Evolutionary conservation across 179 eudicot species (phyloP), one percentile per base, ranked within the genome.

Genomic region (Patellifolia procumbens): DNA sequence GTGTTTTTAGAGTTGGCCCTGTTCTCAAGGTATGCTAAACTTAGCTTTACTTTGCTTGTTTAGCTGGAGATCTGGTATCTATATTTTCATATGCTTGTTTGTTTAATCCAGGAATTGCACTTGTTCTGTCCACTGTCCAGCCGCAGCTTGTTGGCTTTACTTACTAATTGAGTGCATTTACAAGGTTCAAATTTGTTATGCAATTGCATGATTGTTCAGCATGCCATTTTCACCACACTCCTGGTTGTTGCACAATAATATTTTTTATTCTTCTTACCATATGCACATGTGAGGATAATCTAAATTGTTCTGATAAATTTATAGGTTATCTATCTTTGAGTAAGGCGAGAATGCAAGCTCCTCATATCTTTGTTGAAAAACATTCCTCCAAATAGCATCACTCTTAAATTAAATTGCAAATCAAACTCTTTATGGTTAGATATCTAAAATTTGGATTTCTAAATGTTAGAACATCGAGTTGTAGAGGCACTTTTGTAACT

Each of bases 1-100:
- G 99, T 7, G 83, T 69, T 67, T 90, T 92, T 75, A 88, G 71
- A 78, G 91, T 95, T 32, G 97, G 99, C 52, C 85, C 87, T 64
- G 68, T 87, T 32, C 86, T 90, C 60, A 85, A 90, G 99, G 99
- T 95, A 86, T 51, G 75, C 74, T 59, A 37, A 55, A 28, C 51
- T 63, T 70, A 48, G 28, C 73, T 17, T 28, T 69, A 17, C 26
- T 29, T 19, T 69, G 42, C 17, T 69, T 69, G 29, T 43, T n/a
- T 45, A 15, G 55, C 37, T 31, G 26, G 56, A 48, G 0, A 29
- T 68, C 28, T 15, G 37, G 58, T 3, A 7, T 48, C 31, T 5
- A 29, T 49, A 69, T 28, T 48, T n/a, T 26, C 6, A 3, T 6
- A 19, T 17, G 35, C 59, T 69, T 31, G 2, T 48, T 13, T 62